These are phyloP conservation scores for Neocatenulostroma microsporum DNA, from an alignment of 2,329 filamentous ascomycete genomes.

Conservation along the genomic window DNA sequence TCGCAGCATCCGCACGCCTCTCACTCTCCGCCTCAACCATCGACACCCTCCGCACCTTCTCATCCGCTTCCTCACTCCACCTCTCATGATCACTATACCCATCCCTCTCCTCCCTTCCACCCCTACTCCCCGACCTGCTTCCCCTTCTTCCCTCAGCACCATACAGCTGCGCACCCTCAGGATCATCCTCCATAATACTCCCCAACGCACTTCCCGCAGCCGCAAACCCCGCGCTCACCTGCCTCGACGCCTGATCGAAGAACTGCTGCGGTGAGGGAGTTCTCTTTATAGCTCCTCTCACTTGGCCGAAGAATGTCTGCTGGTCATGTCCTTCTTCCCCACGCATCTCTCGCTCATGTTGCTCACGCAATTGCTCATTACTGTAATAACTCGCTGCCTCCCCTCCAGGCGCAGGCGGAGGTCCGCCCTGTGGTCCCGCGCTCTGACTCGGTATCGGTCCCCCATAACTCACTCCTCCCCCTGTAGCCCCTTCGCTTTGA, in stretches of 20 bases:
- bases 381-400: slow-evolving; percentile 26
- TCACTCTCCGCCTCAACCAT: slow-evolving; percentile 20
- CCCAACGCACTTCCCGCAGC: slow-evolving; percentile 77
- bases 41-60: slow-evolving; percentile 37
- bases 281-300: slow-evolving; percentile 72
- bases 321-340: slow-evolving; percentile 10
- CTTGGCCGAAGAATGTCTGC: slow-evolving; percentile 41
- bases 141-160: slow-evolving; percentile 9
- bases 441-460: slow-evolving; percentile 19
- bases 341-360: too few species aligned
- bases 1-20: slow-evolving; percentile 15
- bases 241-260: slow-evolving; percentile 73
- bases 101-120: slow-evolving; percentile 19
- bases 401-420: slow-evolving; percentile 16
- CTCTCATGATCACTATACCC: slow-evolving; percentile 64
- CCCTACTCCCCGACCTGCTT: slow-evolving; percentile 11
- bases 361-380: slow-evolving; percentile 1
- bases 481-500: too few species aligned
- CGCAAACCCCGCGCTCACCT: slow-evolving; percentile 70
- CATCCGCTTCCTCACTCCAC: slow-evolving; percentile 84
- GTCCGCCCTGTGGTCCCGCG: slow-evolving; percentile 18
- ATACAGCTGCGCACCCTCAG: slow-evolving; percentile 51
- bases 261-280: slow-evolving; percentile 88
- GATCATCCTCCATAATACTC: slow-evolving; percentile 77
- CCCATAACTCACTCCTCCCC: too few species aligned